A percentile compares a stretch with the other conserved stretches of the same genome.
Conservation (phyloP, 257 asterid genomes). For the Verbena officinalis region DNA sequence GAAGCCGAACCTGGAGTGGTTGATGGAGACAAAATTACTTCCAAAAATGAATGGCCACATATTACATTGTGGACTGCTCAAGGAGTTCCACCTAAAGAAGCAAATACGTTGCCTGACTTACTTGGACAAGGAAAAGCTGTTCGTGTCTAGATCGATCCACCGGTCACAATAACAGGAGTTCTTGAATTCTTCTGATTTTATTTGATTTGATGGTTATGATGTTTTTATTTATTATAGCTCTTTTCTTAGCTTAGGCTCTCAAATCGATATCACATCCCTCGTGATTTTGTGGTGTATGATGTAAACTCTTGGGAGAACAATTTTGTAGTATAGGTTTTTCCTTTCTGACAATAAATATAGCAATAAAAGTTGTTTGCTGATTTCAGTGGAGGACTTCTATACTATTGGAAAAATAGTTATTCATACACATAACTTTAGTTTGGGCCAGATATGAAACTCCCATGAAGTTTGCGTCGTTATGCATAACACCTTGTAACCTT, state of each 20-base stretch:
- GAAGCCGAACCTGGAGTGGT: slow-evolving; percentile 67
- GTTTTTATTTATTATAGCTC: no score
- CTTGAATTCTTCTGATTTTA: slow-evolving; percentile 67
- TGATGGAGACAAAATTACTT: slow-evolving; percentile 73
- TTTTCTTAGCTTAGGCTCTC: no score
- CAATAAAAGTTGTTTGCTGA: not conserved
- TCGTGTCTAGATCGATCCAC: slow-evolving; percentile 75
- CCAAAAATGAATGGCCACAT: slow-evolving; percentile 90
- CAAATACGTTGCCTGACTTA: slow-evolving; percentile 67
- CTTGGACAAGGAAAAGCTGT: slow-evolving; percentile 71
- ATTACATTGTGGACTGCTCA: slow-evolving; percentile 80
- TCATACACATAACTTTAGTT: no score
- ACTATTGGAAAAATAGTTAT: no score
- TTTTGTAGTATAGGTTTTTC: slow-evolving; percentile 35
- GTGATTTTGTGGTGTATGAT: no score
- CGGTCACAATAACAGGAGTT: slow-evolving; percentile 62
- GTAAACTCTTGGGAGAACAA: slow-evolving; percentile 19
- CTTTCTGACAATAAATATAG: not conserved
- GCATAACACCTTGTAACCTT: no score
- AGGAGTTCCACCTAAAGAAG: slow-evolving; percentile 72
- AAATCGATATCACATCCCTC: no score
- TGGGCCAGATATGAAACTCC: no score
- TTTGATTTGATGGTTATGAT: slow-evolving; percentile 35
- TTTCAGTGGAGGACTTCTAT: no score
- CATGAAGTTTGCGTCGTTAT: no score